A percentile compares a stretch with the other conserved stretches of the same genome.
Conservation (phyloP, 2,329 filamentous ascomycete genomes). For the Fusarium humuli region DNA sequence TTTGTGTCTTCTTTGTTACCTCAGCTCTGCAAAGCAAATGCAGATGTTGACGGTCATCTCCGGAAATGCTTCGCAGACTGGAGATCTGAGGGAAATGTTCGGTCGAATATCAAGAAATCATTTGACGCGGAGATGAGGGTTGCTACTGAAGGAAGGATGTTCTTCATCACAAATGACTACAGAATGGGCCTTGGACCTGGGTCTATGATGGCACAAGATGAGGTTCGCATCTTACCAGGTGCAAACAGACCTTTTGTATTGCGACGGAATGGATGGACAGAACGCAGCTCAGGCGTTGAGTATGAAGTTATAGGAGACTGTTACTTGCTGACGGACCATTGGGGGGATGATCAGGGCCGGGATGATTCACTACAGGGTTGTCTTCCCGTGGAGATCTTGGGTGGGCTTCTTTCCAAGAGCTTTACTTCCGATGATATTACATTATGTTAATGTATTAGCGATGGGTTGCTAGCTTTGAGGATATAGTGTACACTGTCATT, state of each 20-base stretch:
- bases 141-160: not conserved
- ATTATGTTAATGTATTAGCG: too few species aligned
- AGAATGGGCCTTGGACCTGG: not conserved
- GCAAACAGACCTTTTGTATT: too few species aligned
- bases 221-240: not conserved
- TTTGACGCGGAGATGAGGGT: not conserved
- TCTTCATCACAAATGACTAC: not conserved
- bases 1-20: fast-evolving
- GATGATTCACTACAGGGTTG: not conserved
- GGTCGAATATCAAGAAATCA: fast-evolving
- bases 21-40: too few species aligned
- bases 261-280: fast-evolving
- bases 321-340: not conserved
- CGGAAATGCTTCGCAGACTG: too few species aligned
- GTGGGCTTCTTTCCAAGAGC: not conserved
- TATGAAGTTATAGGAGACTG: not conserved
- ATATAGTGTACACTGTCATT: too few species aligned
- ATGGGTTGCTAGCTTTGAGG: too few species aligned
- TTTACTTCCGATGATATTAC: too few species aligned
- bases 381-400: not conserved
- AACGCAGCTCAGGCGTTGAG: fast-evolving
- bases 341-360: too few species aligned
- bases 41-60: too few species aligned
- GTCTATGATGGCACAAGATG: fast-evolving
- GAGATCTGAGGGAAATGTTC: fast-evolving